A percentile compares a stretch with the other conserved stretches of the same genome.
Conservation (phyloP, 2,329 filamentous ascomycete genomes). For the Colletotrichum destructivum region DNA sequence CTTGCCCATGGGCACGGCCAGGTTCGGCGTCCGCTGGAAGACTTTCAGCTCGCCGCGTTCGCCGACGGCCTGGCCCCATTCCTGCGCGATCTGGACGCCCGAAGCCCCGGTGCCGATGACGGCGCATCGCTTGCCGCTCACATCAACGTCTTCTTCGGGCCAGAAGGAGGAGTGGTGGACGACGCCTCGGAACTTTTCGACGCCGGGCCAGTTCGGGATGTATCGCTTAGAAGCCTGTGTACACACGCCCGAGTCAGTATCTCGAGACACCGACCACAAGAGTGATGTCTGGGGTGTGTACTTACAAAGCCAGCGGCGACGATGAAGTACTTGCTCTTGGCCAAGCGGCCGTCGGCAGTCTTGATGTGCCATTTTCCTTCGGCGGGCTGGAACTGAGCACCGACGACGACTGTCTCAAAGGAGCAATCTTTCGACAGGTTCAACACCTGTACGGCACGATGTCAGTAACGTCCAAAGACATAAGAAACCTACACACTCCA, state of each 20-base stretch:
- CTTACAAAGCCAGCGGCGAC: constrained; percentile 67
- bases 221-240: constrained; percentile 70
- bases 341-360: constrained; percentile 64
- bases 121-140: constrained; percentile 71
- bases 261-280: background rate
- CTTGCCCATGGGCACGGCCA: constrained; percentile 71
- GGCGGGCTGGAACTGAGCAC: constrained; percentile 65
- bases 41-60: constrained; percentile 68
- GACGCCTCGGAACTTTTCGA: constrained; percentile 72
- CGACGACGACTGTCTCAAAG: constrained; percentile 70
- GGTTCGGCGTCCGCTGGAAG: constrained; percentile 78
- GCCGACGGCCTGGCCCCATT: constrained; percentile 61
- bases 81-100: constrained; percentile 76
- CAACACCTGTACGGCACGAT: constrained; percentile 50
- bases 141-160: constrained; percentile 70
- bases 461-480: background rate
- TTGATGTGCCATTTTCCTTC: constrained; percentile 65
- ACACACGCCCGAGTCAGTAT: background rate
- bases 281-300: background rate
- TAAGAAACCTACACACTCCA: too few relatives aligned
- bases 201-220: constrained; percentile 72
- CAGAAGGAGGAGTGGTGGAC: constrained; percentile 74
- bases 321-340: constrained; percentile 66
- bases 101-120: constrained; percentile 77
- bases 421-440: constrained; percentile 69